phyloP scores from a whole-genome alignment of 176 grass and related monocot species.

The Eragrostis curvula region DNA sequence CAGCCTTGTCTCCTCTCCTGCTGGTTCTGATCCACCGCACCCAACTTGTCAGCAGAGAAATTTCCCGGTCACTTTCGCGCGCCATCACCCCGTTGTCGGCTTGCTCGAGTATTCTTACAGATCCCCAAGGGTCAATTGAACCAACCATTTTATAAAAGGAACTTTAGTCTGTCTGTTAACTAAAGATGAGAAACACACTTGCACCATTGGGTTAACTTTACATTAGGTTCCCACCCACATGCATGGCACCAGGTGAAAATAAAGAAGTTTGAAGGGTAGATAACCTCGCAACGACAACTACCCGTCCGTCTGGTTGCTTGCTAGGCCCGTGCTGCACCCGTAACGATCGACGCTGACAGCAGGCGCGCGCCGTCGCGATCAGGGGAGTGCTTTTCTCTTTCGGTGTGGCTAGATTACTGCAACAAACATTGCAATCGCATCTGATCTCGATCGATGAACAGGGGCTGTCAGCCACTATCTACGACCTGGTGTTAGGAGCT shows the following conservation, averaged over 20 bases:
- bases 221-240: not conserved
- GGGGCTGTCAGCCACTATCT: not conserved
- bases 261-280: not conserved
- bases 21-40: not conserved
- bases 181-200: not conserved
- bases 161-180: not conserved
- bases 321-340: not conserved
- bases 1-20: conserved; percentile 33
- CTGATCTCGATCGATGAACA: not conserved
- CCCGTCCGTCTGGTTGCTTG: not conserved
- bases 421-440: not conserved
- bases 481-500: not conserved
- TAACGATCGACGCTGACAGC: not conserved
- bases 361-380: conserved; percentile 12
- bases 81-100: not conserved
- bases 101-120: not conserved
- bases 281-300: not conserved
- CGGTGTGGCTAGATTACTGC: not conserved
- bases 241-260: not conserved
- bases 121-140: not conserved
- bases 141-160: no score
- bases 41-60: conserved; percentile 12
- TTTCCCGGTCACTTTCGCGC: not conserved
- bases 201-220: not conserved
- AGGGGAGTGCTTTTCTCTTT: not conserved